A percentile compares a stretch with the other conserved stretches of the same genome.
phyloP scores from a whole-genome alignment of 139 green algal genomes.

The Haematococcus lacustris region DNA sequence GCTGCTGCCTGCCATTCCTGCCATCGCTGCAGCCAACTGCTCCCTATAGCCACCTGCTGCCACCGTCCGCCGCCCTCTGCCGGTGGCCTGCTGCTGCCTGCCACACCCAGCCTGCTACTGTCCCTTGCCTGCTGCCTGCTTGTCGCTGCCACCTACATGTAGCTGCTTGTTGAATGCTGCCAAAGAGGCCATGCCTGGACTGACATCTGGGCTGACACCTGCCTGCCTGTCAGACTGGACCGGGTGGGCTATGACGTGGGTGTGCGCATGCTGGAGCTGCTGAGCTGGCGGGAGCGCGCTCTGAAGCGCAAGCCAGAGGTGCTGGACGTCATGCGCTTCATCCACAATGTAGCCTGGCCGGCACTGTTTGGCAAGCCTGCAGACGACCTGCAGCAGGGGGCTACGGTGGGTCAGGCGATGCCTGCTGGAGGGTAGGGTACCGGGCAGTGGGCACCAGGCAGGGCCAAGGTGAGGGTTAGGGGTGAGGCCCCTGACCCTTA shows the following conservation, averaged over 20 bases:
- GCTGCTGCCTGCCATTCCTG: too few species aligned
- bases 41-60: too few species aligned
- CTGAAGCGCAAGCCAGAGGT: conserved; percentile 42
- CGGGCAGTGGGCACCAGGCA: too few species aligned
- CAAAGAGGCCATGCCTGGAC: too few species aligned
- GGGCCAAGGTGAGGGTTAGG: too few species aligned
- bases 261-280: conserved; percentile 76
- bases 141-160: too few species aligned
- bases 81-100: conserved; percentile 52
- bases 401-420: conserved; percentile 58
- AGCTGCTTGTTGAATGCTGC: conserved; percentile 87
- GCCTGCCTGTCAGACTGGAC: conserved; percentile 82
- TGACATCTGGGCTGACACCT: too few species aligned
- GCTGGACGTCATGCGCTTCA: conserved; percentile 86
- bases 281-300: conserved; percentile 71
- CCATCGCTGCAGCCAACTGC: too few species aligned
- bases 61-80: too few species aligned
- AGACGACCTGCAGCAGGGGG: conserved; percentile 92
- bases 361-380: conserved; percentile 89
- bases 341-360: conserved; percentile 86
- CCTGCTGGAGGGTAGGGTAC: too few species aligned
- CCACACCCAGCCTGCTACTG: too few species aligned
- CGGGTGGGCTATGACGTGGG: conserved; percentile 78
- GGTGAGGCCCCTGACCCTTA: neutral
- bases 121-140: too few species aligned